Percentiles rank a stretch among this genome's conserved stretches.
phyloP scores from a whole-genome alignment of 2,329 filamentous ascomycete species.

The Pseudopyrenochaeta lycopersici region DNA sequence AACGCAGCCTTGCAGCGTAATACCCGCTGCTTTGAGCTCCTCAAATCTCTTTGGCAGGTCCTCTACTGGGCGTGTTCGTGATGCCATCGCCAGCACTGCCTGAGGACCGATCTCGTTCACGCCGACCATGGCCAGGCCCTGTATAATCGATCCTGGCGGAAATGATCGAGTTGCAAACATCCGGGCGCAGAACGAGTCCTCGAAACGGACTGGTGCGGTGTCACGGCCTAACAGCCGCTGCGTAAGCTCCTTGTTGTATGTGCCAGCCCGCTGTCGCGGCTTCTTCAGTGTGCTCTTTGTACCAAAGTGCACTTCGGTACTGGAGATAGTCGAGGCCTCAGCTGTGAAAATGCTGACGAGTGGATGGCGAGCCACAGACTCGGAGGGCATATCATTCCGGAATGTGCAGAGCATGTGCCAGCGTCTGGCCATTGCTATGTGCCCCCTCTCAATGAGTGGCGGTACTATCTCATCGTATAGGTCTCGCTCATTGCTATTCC shows the following conservation, averaged over 20 bases:
- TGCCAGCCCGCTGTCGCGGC: constrained; percentile 11
- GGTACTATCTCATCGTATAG: constrained; percentile 55
- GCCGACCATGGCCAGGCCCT: constrained; percentile 74
- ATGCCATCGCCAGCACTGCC: constrained; percentile 78
- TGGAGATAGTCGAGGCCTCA: constrained; percentile 22
- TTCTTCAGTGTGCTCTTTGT: constrained; percentile 9
- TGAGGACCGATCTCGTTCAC: constrained; percentile 76
- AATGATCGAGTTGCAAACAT: constrained; percentile 83
- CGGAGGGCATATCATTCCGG: constrained; percentile 50
- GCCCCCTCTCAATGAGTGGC: constrained; percentile 35
- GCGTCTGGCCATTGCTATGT: constrained; percentile 35
- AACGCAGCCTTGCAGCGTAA: constrained; percentile 68
- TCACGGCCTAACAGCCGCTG: constrained; percentile 51
- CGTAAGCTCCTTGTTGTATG: constrained; percentile 43
- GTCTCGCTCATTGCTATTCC: constrained; percentile 43
- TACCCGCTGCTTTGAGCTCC: constrained; percentile 68
- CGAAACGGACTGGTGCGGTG: constrained; percentile 55
- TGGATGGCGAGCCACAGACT: constrained; percentile 39
- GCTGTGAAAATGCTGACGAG: constrained; percentile 40
- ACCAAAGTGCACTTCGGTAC: constrained; percentile 11
- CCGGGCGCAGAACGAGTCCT: constrained; percentile 76
- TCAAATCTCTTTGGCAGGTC: constrained; percentile 68
- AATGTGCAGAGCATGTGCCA: constrained; percentile 53
- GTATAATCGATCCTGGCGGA: constrained; percentile 75
- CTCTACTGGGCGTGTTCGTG: constrained; percentile 66